phyloP scores from a whole-genome alignment of 306 rosid species.

The Canavalia ensiformis region DNA sequence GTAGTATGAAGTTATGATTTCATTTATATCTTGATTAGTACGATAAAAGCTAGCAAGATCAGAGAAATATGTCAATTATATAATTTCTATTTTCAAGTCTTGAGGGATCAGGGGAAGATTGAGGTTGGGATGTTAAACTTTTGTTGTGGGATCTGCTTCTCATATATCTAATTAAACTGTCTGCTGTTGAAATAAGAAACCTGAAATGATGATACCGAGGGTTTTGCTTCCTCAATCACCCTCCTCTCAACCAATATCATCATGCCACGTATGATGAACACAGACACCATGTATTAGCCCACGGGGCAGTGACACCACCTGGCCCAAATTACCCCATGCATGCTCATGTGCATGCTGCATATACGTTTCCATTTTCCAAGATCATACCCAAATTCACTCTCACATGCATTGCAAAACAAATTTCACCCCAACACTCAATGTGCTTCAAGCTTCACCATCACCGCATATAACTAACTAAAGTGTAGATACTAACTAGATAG shows the following conservation, averaged over 20 bases:
- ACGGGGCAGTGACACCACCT: slow-evolving; percentile 52
- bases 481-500: neutral
- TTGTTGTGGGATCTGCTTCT: slow-evolving; percentile 37
- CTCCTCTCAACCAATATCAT: slow-evolving; percentile 55
- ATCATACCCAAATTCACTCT: slow-evolving; percentile 38
- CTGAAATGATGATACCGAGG: slow-evolving; percentile 63
- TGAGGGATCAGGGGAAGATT: slow-evolving; percentile 6
- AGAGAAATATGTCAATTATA: neutral
- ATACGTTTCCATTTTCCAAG: slow-evolving; percentile 48
- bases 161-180: slow-evolving; percentile 41
- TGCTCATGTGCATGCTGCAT: slow-evolving; percentile 60
- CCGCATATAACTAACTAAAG: slow-evolving; percentile 45
- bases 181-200: slow-evolving; percentile 57
- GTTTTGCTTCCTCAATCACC: slow-evolving; percentile 69
- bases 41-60: neutral
- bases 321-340: slow-evolving; percentile 32
- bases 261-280: slow-evolving; percentile 65
- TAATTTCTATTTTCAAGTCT: slow-evolving; percentile 44
- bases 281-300: slow-evolving; percentile 72
- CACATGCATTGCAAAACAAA: slow-evolving; percentile 48
- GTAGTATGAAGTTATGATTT: neutral
- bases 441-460: slow-evolving; percentile 46
- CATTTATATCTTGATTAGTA: neutral
- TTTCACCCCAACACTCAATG: slow-evolving; percentile 51
- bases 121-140: slow-evolving; percentile 41